phyloP scores from a whole-genome alignment of 106 monocot genomes.

The Amphibolis antarctica region DNA sequence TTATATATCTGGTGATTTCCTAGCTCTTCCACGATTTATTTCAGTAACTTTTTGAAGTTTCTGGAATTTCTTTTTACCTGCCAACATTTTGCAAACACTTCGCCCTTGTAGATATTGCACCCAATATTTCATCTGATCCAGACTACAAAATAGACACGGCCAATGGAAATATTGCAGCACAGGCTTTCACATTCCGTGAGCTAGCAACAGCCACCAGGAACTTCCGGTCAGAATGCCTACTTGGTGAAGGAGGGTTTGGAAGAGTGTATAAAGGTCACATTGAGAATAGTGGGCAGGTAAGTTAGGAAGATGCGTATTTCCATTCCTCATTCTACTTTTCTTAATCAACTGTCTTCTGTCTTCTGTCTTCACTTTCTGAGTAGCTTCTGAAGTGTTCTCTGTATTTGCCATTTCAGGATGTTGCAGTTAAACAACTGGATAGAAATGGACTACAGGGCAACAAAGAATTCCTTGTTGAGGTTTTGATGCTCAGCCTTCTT shows the following conservation, averaged over 20 bases:
- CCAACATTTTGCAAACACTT: too few relatives aligned
- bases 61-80: too few relatives aligned
- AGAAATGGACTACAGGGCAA: conserved; percentile 20
- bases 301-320: too few relatives aligned
- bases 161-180: conserved; percentile 19
- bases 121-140: not conserved
- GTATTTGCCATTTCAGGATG: not conserved
- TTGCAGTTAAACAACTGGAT: conserved; percentile 18
- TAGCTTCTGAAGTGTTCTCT: too few relatives aligned
- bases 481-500: conserved; percentile 19
- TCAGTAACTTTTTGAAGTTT: too few relatives aligned
- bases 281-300: conserved; percentile 14
- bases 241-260: conserved; percentile 22
- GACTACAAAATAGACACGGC: not conserved
- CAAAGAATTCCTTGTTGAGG: conserved; percentile 15
- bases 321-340: too few relatives aligned
- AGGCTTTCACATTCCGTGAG: conserved; percentile 22
- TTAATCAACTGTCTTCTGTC: too few relatives aligned
- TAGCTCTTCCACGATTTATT: too few relatives aligned
- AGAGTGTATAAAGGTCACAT: conserved; percentile 16
- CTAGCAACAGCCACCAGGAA: conserved; percentile 13
- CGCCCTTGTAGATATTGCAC: not conserved
- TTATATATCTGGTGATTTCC: too few relatives aligned
- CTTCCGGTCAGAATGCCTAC: conserved; percentile 17
- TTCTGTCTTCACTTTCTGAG: too few relatives aligned